phyloP scores from a whole-genome alignment of 2,329 filamentous ascomycete species.

The Fusarium sp. region DNA sequence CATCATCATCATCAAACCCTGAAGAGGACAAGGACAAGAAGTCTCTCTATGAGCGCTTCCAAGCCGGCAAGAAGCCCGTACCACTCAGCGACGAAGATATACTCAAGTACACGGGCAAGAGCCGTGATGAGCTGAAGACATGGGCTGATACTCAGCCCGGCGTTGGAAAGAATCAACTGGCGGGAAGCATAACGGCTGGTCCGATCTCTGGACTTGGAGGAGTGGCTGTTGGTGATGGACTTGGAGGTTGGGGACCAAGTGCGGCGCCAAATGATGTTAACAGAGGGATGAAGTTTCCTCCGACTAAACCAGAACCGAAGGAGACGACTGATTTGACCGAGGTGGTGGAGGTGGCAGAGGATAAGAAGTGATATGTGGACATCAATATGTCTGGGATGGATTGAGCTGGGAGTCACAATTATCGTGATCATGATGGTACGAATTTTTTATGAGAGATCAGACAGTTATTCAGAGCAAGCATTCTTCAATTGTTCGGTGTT shows the following conservation, averaged over 20 bases:
- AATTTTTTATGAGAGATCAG: background rate
- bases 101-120: slow-evolving; percentile 55
- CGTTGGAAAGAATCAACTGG: slow-evolving; percentile 54
- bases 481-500: slow-evolving; percentile 1
- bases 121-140: slow-evolving; percentile 47
- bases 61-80: slow-evolving; percentile 47
- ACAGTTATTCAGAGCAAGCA: background rate
- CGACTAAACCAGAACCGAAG: slow-evolving; percentile 8
- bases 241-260: slow-evolving; percentile 50
- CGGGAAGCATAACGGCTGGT: slow-evolving; percentile 49
- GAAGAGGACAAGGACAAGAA: slow-evolving; percentile 39
- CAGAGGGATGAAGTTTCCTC: slow-evolving; percentile 53
- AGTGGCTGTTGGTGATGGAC: slow-evolving; percentile 44
- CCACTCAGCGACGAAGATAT: slow-evolving; percentile 54
- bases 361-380: slow-evolving; percentile 1
- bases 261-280: slow-evolving; percentile 42
- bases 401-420: background rate
- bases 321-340: background rate
- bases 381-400: background rate
- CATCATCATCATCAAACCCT: slow-evolving; percentile 7
- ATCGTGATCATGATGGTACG: background rate
- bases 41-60: slow-evolving; percentile 47
- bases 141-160: slow-evolving; percentile 54
- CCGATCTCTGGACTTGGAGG: slow-evolving; percentile 47
- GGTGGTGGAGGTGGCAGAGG: background rate